A percentile compares a stretch with the other conserved stretches of the same genome.
These are phyloP conservation scores for Chloranthus sessilifolius DNA, from an alignment of 164 flowering plant species.

Conservation along the genomic window DNA sequence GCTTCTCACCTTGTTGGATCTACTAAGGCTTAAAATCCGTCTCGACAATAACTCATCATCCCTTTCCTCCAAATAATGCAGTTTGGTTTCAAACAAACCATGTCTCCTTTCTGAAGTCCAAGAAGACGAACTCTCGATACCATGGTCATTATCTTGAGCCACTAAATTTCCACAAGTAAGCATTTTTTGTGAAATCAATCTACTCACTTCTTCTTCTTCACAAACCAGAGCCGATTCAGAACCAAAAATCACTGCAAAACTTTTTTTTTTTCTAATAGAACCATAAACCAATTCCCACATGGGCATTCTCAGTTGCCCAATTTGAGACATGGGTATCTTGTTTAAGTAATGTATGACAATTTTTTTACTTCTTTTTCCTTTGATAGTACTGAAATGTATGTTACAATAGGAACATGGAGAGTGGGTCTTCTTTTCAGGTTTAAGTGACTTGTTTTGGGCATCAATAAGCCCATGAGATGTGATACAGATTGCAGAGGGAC, in stretches of 20 bases:
- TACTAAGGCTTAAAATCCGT: constrained; percentile 67
- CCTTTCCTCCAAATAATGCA: constrained; percentile 69
- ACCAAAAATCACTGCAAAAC: constrained; percentile 14
- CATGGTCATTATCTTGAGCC: constrained; percentile 9
- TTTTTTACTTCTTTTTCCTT: constrained; percentile 8
- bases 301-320: no score
- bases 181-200: constrained; percentile 8
- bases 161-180: constrained; percentile 27
- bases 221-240: constrained; percentile 22
- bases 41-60: constrained; percentile 56
- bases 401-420: not conserved
- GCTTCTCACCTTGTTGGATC: constrained; percentile 65
- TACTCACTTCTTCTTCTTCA: constrained; percentile 14
- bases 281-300: not conserved
- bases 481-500: constrained; percentile 15
- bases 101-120: not conserved
- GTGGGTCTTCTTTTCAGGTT: constrained; percentile 3
- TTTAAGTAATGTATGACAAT: constrained; percentile 3
- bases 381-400: constrained; percentile 7
- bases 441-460: not conserved
- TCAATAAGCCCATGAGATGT: constrained; percentile 14
- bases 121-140: constrained; percentile 8
- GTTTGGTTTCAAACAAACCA: constrained; percentile 18
- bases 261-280: constrained; percentile 8
- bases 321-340: constrained; percentile 5